A percentile compares a stretch with the other conserved stretches of the same genome.
Evolutionary conservation across 2,329 filamentous ascomycete species (phyloP).

Genomic region (Dendryphion nanum): DNA sequence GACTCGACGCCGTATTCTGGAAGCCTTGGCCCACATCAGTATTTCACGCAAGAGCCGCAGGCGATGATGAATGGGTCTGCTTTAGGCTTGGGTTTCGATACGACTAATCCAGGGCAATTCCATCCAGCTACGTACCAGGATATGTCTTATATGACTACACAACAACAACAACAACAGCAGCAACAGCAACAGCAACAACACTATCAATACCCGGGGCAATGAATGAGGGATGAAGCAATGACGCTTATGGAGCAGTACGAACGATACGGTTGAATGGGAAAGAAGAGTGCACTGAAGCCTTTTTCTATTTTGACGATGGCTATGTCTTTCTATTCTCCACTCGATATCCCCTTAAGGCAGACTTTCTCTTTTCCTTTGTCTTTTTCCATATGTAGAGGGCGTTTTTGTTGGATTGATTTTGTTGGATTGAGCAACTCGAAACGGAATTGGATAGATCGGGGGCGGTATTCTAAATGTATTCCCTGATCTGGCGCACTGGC

Average conservation of each 20-base stretch:
- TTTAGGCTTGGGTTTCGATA: constrained; percentile 24
- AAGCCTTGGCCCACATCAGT: constrained; percentile 15
- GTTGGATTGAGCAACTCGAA: too few relatives aligned
- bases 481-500: too few relatives aligned
- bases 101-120: constrained; percentile 26
- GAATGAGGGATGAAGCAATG: too few relatives aligned
- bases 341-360: constrained; percentile 17
- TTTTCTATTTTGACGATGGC: constrained; percentile 3
- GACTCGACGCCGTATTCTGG: constrained; percentile 31
- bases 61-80: constrained; percentile 19
- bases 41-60: constrained; percentile 33
- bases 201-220: too few relatives aligned
- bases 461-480: too few relatives aligned
- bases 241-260: too few relatives aligned
- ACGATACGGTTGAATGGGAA: too few relatives aligned
- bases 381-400: too few relatives aligned
- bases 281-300: too few relatives aligned
- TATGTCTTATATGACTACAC: constrained; percentile 31
- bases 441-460: too few relatives aligned
- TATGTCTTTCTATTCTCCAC: constrained; percentile 6
- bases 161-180: constrained; percentile 29
- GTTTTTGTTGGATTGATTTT: background rate
- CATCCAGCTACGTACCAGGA: constrained; percentile 29
- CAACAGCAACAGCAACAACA: too few relatives aligned
- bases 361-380: too few relatives aligned